Base-by-base conservation (phyloP, 75 land plant species). In the Pinus albicaulis region DNA sequence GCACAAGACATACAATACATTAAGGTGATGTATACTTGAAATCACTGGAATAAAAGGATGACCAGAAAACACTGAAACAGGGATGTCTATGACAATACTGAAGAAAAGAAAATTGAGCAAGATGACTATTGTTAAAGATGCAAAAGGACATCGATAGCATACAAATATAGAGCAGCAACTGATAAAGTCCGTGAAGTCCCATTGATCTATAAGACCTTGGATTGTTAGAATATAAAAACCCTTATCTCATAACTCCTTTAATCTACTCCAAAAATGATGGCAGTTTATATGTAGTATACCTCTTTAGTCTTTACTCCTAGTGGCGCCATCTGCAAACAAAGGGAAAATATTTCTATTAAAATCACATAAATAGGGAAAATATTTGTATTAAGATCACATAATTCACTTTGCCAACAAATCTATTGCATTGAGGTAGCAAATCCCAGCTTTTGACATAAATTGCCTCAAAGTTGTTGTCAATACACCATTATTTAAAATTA, bases 251-350 rank as follows among this genome's bases (percentile, higher is more conserved):
- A 8, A 38, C 19, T n/a, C 38, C 44, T 20, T n/a, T 20, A 66
- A 19, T 19, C 16, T 20, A 28, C 71, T 44, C 52, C 22, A 8
- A 66, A 52, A 66, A 38, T 66, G 16, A 68, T 48, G n/a, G 48
- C 17, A 10, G 12, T 31, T 31, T n/a, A 23, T 24, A 26, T 19
- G 8, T 8, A 55, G 34, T 79, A 78, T 62, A 90, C 92, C 92
- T 90, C 92, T 56, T 90, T 76, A 17, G 77, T 87, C 77, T 72
- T 82, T 71, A 90, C 81, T 56, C 83, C 92, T 36, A 60, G 3
- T n/a, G 87, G 87, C 57, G 87, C 84, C 85, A 83, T 76, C 92
- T 90, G 80, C 64, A 71, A 26, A 44, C 22, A 15, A 66, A 12
- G 60, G 75, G 66, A 77, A 62, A 55, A 69, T 48, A 48, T 48